phyloP scores from a whole-genome alignment of 441 rosid species.

The Euphorbia celastroides region DNA sequence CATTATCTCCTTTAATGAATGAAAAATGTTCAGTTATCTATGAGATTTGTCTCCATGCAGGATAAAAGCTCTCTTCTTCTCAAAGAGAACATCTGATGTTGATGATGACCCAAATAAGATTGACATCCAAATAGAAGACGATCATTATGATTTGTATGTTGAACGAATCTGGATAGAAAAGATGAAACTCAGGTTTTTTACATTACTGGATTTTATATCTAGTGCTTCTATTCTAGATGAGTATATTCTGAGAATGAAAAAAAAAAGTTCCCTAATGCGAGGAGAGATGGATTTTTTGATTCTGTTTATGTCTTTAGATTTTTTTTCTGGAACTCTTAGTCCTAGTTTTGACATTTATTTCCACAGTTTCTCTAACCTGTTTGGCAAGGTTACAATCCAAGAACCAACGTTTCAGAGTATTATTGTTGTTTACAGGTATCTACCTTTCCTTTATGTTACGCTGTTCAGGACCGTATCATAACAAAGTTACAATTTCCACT shows the following conservation, averaged over 20 bases:
- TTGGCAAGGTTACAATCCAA: slow-evolving; percentile 62
- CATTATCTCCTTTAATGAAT: no score
- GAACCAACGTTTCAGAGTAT: slow-evolving; percentile 85
- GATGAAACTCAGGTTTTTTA: slow-evolving; percentile 52
- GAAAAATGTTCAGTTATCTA: neutral
- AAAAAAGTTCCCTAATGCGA: neutral
- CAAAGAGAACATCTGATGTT: slow-evolving; percentile 18
- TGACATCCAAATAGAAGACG: slow-evolving; percentile 38
- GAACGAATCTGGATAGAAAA: slow-evolving; percentile 73
- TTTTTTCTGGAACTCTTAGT: neutral
- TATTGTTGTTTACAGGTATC: slow-evolving; percentile 78
- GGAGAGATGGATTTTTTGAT: neutral
- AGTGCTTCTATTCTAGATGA: neutral
- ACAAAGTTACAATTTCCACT: neutral
- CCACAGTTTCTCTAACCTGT: slow-evolving; percentile 50
- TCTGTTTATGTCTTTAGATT: neutral
- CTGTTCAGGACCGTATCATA: neutral
- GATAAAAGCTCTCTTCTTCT: slow-evolving; percentile 35
- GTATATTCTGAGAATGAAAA: neutral
- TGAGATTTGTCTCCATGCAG: slow-evolving; percentile 27
- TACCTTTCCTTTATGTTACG: neutral
- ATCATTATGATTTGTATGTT: slow-evolving; percentile 40
- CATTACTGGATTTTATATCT: neutral
- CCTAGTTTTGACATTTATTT: slow-evolving; percentile 3
- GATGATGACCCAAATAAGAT: slow-evolving; percentile 25